These are phyloP conservation scores for Yamadazyma phyllophila DNA, from an alignment of 805 yeast genomes.

Conservation along the genomic window DNA sequence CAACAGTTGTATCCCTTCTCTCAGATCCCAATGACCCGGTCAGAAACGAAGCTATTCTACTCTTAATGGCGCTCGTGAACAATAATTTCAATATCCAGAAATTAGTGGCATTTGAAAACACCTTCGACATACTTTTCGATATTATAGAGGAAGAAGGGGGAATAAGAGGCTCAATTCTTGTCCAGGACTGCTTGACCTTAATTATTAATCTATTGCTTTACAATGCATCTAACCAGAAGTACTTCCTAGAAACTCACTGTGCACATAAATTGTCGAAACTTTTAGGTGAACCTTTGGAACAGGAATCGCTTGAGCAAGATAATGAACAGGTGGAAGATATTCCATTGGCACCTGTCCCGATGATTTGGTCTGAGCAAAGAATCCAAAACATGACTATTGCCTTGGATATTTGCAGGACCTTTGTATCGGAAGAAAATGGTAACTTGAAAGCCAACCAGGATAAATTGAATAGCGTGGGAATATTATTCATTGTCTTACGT, in stretches of 20 bases:
- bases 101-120: constrained; percentile 89
- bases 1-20: constrained; percentile 62
- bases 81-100: constrained; percentile 86
- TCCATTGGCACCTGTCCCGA: constrained; percentile 27
- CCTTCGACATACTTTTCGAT: constrained; percentile 78
- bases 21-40: constrained; percentile 66
- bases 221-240: constrained; percentile 86
- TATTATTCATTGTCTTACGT: constrained; percentile 63
- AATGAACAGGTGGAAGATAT: constrained; percentile 28
- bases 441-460: constrained; percentile 60
- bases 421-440: constrained; percentile 71
- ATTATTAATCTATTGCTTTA: constrained; percentile 70
- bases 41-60: constrained; percentile 79
- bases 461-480: constrained; percentile 55
- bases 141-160: constrained; percentile 88
- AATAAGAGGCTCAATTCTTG: constrained; percentile 81
- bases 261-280: constrained; percentile 61
- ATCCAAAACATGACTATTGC: constrained; percentile 62
- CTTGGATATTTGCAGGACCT: constrained; percentile 68
- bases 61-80: constrained; percentile 79
- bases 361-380: constrained; percentile 78
- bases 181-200: constrained; percentile 82
- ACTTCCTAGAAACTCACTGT: constrained; percentile 83
- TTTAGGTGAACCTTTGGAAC: constrained; percentile 52
- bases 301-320: constrained; percentile 16